Base-by-base conservation (phyloP, 768 basidiomycete genomes). In the Dendrothele bispora region DNA sequence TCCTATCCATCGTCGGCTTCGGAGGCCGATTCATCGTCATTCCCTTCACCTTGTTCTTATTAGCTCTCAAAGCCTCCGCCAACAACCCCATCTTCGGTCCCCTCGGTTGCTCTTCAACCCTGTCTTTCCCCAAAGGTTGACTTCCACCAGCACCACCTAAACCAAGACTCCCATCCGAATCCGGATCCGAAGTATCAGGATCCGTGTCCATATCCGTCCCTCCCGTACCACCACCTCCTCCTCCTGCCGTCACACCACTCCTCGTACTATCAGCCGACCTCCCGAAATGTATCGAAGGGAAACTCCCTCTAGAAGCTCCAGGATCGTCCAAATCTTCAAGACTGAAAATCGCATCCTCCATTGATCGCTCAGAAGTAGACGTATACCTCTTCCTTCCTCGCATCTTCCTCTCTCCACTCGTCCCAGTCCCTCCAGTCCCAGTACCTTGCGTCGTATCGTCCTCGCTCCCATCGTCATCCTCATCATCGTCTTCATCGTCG, bases 251-350 rank as follows among this genome's bases (percentile, higher is more conserved):
- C n/a, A n/a, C n/a, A n/a, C n/a, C n/a, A n/a, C n/a, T n/a, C n/a
- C n/a, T n/a, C n/a, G n/a, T n/a, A n/a, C n/a, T n/a, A n/a, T 69
- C 69, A 24, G 59, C 56, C 3, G 83, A 74, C 12, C 71, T 64
- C 21, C 77, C 82, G 59, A 94, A 94, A 57, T 90, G 86, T 20
- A 95, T 91, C 54, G 88, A 88, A 0, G 93, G 92, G 57, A 95
- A 95, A 2, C 83, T 79, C 3, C 55, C 54, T 28, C 57, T 57
- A 2, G 73, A 77, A 7, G 81, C 78, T 45, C 67, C 73, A 54
- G 74, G 79, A 17, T 73, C 73, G 69, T 69, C 28, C 44, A 84
- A 65, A 46, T 83, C 82, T 28, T 70, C 77, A 51, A 88, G 64
- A 59, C 88, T 79, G 46, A 88, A 74, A 39, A 73, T 76, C n/a